Percentiles rank a stretch among this genome's conserved stretches.
Conservation (phyloP, 2,329 filamentous ascomycete species). For the Bipolaris victoriae region DNA sequence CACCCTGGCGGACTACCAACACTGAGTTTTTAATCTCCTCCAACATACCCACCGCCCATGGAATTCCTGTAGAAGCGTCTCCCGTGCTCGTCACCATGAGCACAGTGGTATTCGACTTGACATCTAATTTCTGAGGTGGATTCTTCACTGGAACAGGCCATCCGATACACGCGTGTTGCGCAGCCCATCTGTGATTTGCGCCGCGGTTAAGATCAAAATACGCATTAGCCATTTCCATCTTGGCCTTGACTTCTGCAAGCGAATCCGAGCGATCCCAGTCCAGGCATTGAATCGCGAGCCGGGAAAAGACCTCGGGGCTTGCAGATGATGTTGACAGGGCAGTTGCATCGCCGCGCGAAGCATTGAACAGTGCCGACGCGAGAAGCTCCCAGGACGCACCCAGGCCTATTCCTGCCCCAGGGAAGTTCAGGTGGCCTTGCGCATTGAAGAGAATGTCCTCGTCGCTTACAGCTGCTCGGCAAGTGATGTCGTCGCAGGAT, state of each 20-base stretch:
- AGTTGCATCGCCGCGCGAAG: constrained; percentile 48
- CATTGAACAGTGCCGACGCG: constrained; percentile 32
- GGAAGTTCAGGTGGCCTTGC: constrained; percentile 12
- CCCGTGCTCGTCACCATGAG: constrained; percentile 50
- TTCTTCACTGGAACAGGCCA: constrained; percentile 50
- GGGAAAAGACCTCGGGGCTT: constrained; percentile 21
- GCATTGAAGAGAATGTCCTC: constrained; percentile 40
- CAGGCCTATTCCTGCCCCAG: background rate
- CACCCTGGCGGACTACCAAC: constrained; percentile 50
- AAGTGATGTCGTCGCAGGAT: constrained; percentile 35
- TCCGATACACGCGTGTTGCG: constrained; percentile 49
- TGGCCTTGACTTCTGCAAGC: background rate
- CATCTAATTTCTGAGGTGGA: constrained; percentile 38
- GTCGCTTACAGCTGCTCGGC: constrained; percentile 32
- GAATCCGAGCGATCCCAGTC: constrained; percentile 33
- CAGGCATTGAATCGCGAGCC: constrained; percentile 48
- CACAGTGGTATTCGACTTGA: constrained; percentile 38
- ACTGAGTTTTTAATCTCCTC: constrained; percentile 41
- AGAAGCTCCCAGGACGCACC: constrained; percentile 18
- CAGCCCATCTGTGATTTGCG: constrained; percentile 44
- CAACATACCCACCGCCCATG: constrained; percentile 31
- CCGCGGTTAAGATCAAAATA: constrained; percentile 48
- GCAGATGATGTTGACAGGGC: constrained; percentile 39
- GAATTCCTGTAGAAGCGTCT: constrained; percentile 51
- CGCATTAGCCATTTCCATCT: constrained; percentile 27